Evolutionary conservation across 2,329 filamentous ascomycete species (phyloP), one percentile per base, ranked within the genome.

Genomic region (Apiospora sp.): DNA sequence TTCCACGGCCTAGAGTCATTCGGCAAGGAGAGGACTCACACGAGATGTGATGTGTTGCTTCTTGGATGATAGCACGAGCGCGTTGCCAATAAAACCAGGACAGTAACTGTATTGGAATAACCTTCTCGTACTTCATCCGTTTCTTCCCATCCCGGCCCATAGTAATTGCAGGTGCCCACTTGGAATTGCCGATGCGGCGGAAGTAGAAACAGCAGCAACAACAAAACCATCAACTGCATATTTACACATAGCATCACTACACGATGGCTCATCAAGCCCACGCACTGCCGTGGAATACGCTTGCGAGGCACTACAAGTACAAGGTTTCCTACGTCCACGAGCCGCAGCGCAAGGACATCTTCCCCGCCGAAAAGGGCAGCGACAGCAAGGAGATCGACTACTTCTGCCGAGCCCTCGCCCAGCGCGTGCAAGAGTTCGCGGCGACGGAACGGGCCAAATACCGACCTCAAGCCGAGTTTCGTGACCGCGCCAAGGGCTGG

Each of bases 381-480:
- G 43, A 69, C 44, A 34, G 5, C 44, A 69, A 69, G 67, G 67
- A 49, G n/a, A 49, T 49, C 67, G 67, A 69, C 67, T 69, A n/a
- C 44, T 69, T 69, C 44, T 49, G 67, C 67, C 44, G 43, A 7
- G 48, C 67, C 6, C 34, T 69, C 44, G 67, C 67, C 8, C 2
- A 37, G 27, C 67, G 67, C 19, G 44, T 69, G 19, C 44, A 49
- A 19, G 67, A 69, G 24, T 69, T 69, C 16, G 67, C 67, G 6
- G 67, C 3, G 19, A 69, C 67, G 0, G 67, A 69, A 19, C 24
- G 67, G 22, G 67, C 67, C 67, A 69, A 69, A 44, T 49, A 41
- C 44, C n/a, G 19, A 6, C 44, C 67, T 16, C 44, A 49, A 10
- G 27, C 44, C 16, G 48, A 46, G 16, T 14, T 48, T 7, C 67